Percentiles rank a stretch among this genome's conserved stretches.
Evolutionary conservation across 1,284 basidiomycete species (phyloP).

Genomic region (Omphalotus olearius): DNA sequence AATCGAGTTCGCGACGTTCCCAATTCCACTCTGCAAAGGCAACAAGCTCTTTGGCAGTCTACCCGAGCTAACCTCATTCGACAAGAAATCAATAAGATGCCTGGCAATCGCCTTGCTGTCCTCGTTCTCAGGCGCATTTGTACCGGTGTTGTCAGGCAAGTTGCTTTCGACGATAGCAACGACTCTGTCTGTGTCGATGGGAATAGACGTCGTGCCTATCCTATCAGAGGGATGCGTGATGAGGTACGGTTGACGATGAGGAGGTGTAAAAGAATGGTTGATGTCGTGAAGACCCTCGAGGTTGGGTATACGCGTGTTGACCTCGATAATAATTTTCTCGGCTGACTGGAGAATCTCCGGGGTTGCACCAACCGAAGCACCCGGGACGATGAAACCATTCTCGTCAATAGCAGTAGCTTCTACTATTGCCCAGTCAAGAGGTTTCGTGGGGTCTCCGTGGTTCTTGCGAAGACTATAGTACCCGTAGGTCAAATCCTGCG

Average conservation of each 20-base stretch:
- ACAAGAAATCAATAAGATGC: conserved; percentile 46
- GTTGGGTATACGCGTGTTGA: conserved; percentile 43
- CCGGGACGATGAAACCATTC: conserved; percentile 46
- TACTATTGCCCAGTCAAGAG: conserved; percentile 48
- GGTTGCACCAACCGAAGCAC: conserved; percentile 47
- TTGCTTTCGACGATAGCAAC: conserved; percentile 43
- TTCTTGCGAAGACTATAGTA: conserved; percentile 41
- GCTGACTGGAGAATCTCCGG: conserved; percentile 47
- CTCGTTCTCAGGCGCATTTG: conserved; percentile 43
- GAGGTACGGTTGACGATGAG: conserved; percentile 44
- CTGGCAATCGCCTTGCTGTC: conserved; percentile 37
- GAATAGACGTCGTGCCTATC: conserved; percentile 41
- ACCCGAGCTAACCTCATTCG: conserved; percentile 39
- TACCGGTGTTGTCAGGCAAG: conserved; percentile 45
- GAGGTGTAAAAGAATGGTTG: conserved; percentile 41
- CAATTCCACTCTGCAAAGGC: conserved; percentile 47
- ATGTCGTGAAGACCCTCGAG: conserved; percentile 48
- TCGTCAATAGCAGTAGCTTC: conserved; percentile 50
- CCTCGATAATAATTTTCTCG: conserved; percentile 50
- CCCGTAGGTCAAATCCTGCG: conserved; percentile 45
- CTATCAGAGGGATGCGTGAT: conserved; percentile 42
- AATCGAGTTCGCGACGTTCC: conserved; percentile 49
- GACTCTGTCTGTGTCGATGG: conserved; percentile 46
- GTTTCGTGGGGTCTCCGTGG: conserved; percentile 39
- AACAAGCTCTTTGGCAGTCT: conserved; percentile 41